Evolutionary conservation across 2,329 filamentous ascomycete genomes (phyloP).

Genomic region (Metarhizium humberi): DNA sequence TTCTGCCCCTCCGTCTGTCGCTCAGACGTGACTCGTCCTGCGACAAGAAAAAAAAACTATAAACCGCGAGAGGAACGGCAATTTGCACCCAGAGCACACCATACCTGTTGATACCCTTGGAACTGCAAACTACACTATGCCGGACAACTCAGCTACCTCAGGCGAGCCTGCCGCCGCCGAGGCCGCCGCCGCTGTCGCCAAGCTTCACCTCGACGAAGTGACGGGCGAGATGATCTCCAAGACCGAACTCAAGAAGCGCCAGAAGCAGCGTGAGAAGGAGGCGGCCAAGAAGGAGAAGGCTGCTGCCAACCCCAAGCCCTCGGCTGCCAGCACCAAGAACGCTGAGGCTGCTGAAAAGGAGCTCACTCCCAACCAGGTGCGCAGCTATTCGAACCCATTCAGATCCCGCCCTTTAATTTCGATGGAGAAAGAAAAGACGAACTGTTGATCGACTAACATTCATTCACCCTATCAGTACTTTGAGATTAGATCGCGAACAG

Average conservation of each 20-base stretch:
- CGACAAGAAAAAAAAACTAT: not conserved
- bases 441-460: not conserved
- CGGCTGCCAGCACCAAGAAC: constrained; percentile 32
- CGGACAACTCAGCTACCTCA: constrained; percentile 21
- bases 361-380: constrained; percentile 44
- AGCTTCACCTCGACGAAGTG: constrained; percentile 81
- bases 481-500: constrained; percentile 79
- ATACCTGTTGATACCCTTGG: not conserved
- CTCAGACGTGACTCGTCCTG: constrained; percentile 1
- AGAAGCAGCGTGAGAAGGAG: constrained; percentile 83
- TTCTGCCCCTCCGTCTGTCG: constrained; percentile 4
- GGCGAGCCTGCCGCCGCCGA: constrained; percentile 35
- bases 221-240: constrained; percentile 84
- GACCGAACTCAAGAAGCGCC: constrained; percentile 86
- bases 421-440: not conserved
- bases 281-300: constrained; percentile 84
- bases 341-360: constrained; percentile 57
- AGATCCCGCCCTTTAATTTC: not conserved
- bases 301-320: constrained; percentile 61
- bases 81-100: not conserved
- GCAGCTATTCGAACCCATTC: not conserved
- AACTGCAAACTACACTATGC: constrained; percentile 14
- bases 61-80: not conserved
- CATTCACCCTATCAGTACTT: constrained; percentile 53
- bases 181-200: constrained; percentile 49